Percentiles rank a stretch among this genome's conserved stretches.
These are phyloP conservation scores for Flammula alnicola DNA, from an alignment of 1,284 basidiomycete species.

Conservation along the genomic window DNA sequence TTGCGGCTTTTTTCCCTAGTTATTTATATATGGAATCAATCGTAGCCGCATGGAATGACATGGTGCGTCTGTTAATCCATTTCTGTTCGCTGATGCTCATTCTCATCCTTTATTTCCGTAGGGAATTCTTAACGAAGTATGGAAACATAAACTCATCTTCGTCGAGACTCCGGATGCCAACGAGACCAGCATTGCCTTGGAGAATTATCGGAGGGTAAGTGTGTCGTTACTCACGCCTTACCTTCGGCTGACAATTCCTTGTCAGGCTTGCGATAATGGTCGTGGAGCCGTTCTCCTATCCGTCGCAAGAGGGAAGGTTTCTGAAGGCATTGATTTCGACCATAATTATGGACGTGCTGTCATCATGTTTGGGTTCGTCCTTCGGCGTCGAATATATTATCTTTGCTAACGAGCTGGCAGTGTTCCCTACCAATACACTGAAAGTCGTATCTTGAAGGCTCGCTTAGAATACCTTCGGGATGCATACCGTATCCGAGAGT, in stretches of 20 bases:
- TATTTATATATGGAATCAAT: slow-evolving; percentile 99
- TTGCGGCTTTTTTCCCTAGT: slow-evolving; percentile 99
- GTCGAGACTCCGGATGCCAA: slow-evolving; percentile 99
- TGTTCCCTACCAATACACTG: slow-evolving; percentile 98
- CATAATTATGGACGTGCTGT: slow-evolving; percentile 99
- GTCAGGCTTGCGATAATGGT: slow-evolving; percentile 96
- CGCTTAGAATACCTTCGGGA: slow-evolving; percentile 98
- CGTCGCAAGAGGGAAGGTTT: slow-evolving; percentile 98
- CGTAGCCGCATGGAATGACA: slow-evolving; percentile 99
- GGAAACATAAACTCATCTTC: slow-evolving; percentile 99
- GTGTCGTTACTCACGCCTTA: not conserved
- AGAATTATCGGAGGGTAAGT: slow-evolving; percentile 91
- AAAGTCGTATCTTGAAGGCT: slow-evolving; percentile 97
- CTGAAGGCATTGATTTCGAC: slow-evolving; percentile 99
- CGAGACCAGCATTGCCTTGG: slow-evolving; percentile 97
- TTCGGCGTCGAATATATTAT: not conserved
- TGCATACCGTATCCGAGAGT: slow-evolving; percentile 97
- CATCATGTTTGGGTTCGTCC: slow-evolving; percentile 95
- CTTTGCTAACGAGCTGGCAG: slow-evolving; percentile 43
- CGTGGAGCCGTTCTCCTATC: slow-evolving; percentile 96
- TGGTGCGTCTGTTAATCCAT: slow-evolving; percentile 63
- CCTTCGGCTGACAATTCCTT: not conserved
- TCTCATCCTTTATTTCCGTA: slow-evolving; percentile 34
- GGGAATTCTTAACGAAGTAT: slow-evolving; percentile 99
- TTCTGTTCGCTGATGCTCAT: not conserved